phyloP scores from a whole-genome alignment of 2,329 filamentous ascomycete species.

The Ophiostoma quercus region DNA sequence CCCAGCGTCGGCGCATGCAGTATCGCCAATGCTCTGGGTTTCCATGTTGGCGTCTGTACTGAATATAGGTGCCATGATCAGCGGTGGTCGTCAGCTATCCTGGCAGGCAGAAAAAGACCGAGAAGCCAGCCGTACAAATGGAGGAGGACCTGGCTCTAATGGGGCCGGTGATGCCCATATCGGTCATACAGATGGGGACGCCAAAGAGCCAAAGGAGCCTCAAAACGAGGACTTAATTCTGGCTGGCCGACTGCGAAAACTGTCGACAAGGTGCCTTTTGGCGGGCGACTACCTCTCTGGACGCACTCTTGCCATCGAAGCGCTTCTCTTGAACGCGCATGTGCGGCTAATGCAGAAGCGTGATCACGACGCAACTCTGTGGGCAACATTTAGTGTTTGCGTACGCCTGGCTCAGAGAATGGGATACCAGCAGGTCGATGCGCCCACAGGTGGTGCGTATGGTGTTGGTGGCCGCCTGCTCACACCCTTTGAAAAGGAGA shows the following conservation, averaged over 20 bases:
- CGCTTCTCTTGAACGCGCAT: constrained; percentile 43
- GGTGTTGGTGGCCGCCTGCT: constrained; percentile 27
- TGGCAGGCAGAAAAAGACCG: constrained; percentile 26
- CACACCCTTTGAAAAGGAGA: constrained; percentile 47
- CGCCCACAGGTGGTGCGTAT: constrained; percentile 13
- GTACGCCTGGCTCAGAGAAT: constrained; percentile 47
- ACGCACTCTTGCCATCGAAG: constrained; percentile 45
- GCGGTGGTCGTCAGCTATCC: constrained; percentile 30
- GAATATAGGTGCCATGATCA: constrained; percentile 35
- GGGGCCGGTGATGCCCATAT: neutral
- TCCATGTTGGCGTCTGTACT: constrained; percentile 48
- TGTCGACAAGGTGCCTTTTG: constrained; percentile 44
- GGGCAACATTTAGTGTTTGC: constrained; percentile 45
- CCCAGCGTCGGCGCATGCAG: constrained; percentile 32
- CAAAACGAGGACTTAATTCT: constrained; percentile 26
- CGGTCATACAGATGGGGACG: neutral
- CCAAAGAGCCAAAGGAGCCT: constrained; percentile 29
- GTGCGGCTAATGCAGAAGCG: constrained; percentile 40
- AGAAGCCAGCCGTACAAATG: neutral
- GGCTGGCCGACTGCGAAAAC: constrained; percentile 26
- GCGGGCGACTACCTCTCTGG: constrained; percentile 45
- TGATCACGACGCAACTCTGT: constrained; percentile 43
- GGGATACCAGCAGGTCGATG: constrained; percentile 45
- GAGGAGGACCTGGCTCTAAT: neutral
- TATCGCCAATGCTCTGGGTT: constrained; percentile 44